phyloP scores from a whole-genome alignment of 2,329 filamentous ascomycete species.

The Cryphonectria radicalis region DNA sequence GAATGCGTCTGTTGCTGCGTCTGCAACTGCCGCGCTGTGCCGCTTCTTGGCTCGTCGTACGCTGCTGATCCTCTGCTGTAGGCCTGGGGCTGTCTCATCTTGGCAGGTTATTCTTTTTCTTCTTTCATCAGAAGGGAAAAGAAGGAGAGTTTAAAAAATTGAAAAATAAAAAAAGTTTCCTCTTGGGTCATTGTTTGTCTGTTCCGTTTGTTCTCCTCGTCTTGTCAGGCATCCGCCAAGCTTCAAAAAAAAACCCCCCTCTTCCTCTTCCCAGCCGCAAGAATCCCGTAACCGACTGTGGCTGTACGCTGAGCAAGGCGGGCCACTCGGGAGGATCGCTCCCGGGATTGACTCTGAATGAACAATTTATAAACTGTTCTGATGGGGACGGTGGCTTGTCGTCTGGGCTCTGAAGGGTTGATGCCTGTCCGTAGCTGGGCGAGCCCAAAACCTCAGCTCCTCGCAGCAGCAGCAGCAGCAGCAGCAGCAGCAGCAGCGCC shows the following conservation, averaged over 20 bases:
- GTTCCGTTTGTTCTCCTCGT: not conserved
- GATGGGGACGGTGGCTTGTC: not conserved
- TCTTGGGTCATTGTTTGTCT: not conserved
- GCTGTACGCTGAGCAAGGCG: constrained; percentile 5
- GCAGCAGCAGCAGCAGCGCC: not conserved
- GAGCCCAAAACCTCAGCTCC: not conserved
- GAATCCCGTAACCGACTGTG: not conserved
- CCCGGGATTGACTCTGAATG: not conserved
- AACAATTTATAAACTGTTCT: not conserved
- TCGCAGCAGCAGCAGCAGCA: not conserved
- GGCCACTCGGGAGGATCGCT: not conserved
- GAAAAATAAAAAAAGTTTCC: not conserved
- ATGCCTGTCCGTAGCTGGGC: constrained; percentile 1
- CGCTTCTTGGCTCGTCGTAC: not conserved
- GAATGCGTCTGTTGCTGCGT: not conserved
- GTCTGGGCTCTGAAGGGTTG: not conserved
- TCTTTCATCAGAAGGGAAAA: too few species aligned
- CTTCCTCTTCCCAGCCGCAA: not conserved
- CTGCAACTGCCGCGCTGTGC: constrained; percentile 3
- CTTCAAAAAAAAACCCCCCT: too few species aligned
- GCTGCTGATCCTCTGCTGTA: not conserved
- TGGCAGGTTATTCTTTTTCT: not conserved
- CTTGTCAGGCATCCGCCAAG: not conserved
- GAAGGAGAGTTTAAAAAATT: too few species aligned
- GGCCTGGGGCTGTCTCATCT: not conserved